These are phyloP conservation scores for Sechiopsis laciniata DNA, from an alignment of 306 rosid genomes.

Conservation along the genomic window DNA sequence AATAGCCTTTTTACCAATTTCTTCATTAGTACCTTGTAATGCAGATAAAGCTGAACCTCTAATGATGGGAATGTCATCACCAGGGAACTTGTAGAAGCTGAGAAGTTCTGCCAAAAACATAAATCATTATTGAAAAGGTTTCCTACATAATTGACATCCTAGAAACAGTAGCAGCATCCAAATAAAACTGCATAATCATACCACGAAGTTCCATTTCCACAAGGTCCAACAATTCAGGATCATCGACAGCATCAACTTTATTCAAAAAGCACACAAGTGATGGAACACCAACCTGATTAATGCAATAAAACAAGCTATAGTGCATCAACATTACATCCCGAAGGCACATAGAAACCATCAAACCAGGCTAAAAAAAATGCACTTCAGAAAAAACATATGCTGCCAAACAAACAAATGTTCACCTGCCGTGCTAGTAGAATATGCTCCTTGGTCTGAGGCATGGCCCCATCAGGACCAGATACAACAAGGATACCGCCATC, in stretches of 20 bases:
- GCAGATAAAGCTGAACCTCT: slow-evolving; percentile 94
- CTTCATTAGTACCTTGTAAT: slow-evolving; percentile 87
- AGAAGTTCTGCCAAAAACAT: slow-evolving; percentile 68
- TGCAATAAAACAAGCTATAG: slow-evolving; percentile 23
- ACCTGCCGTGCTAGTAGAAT: slow-evolving; percentile 98
- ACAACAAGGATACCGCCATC: slow-evolving; percentile 98
- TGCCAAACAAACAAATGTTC: slow-evolving; percentile 29
- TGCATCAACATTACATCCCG: slow-evolving; percentile 18
- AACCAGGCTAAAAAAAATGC: neutral
- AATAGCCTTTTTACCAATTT: slow-evolving; percentile 84
- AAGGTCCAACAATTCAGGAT: slow-evolving; percentile 82
- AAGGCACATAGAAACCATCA: slow-evolving; percentile 8
- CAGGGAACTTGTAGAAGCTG: slow-evolving; percentile 94
- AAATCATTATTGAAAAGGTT: slow-evolving; percentile 25
- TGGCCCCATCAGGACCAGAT: slow-evolving; percentile 97
- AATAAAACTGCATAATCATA: slow-evolving; percentile 28
- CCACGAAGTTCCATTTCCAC: slow-evolving; percentile 99
- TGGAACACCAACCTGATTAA: slow-evolving; percentile 88
- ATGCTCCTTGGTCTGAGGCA: slow-evolving; percentile 99
- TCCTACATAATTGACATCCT: neutral
- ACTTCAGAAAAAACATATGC: slow-evolving; percentile 9
- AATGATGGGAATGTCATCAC: slow-evolving; percentile 90
- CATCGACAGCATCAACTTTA: slow-evolving; percentile 93
- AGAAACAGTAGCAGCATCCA: slow-evolving; percentile 7
- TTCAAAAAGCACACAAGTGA: slow-evolving; percentile 93